Base-by-base conservation (phyloP, 495 filamentous ascomycete genomes). In the Xylaria curta region DNA sequence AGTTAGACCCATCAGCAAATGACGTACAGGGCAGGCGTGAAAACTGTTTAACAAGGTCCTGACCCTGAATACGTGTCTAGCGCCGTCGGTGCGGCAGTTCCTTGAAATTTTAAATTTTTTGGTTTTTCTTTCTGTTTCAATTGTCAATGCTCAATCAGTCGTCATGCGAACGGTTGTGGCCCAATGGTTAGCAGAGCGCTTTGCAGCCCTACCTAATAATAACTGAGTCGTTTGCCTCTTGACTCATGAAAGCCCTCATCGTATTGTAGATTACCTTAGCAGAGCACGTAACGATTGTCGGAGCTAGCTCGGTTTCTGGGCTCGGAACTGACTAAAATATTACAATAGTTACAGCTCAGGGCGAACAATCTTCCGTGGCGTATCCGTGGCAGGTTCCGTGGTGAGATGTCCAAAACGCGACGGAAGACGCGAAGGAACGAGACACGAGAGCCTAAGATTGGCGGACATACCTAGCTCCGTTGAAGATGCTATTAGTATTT, bases 1-100 rank as follows among this genome's bases (percentile, higher is more conserved):
- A n/a, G 26, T 54, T 54, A 1, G 15, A 28, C 58, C 58, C 31
- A 38, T n/a, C 31, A 10, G 31, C 38, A 5, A 38, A 60, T 60
- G 58, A 60, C 58, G 58, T 60, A 60, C 58, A 60, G 58, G 58
- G 58, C 58, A 38, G 58, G 17, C 33, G 8, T 19, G 58, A 36
- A 31, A 38, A 60, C 31, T 31, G 3, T 31, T 31, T 24, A 31
- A 56, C 53, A 56, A 31, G 53, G 53, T 56, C 26, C 10, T 56
- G 26, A 56, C 53, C 53, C 53, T 56, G 53, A 31, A 56, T 26
- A 56, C 53, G 53, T 56, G 26, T 56, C 53, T 56, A 56, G 53
- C 53, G 53, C n/a, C 17, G 53, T 56, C 53, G 4, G 53, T 10
- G 6, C 53, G 53, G 53, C 24, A 13, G 24, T 56, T 31, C 53